A percentile compares a stretch with the other conserved stretches of the same genome.
These are phyloP conservation scores for Apophysomyces ossiformis DNA, from an alignment of 371 early-diverging fungal species.

Conservation along the genomic window DNA sequence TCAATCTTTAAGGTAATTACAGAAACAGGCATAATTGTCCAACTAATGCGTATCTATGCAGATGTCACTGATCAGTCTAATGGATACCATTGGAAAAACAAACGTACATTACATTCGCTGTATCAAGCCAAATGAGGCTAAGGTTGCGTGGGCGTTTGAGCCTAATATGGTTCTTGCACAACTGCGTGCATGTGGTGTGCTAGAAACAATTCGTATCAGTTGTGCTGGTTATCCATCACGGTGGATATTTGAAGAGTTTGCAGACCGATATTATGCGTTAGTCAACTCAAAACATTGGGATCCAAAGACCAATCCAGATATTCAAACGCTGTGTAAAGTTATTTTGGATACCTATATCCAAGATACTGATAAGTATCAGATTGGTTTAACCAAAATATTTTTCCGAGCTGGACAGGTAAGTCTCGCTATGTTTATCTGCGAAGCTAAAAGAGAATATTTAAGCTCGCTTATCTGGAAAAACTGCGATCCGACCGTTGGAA, in stretches of 20 bases:
- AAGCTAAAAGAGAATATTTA: background rate
- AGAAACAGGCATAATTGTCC: background rate
- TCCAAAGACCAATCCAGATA: slow-evolving; percentile 51
- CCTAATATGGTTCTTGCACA: slow-evolving; percentile 94
- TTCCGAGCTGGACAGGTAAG: slow-evolving; percentile 94
- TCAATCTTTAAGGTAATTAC: slow-evolving; percentile 72
- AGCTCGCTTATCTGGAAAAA: slow-evolving; percentile 91
- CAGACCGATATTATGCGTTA: slow-evolving; percentile 87
- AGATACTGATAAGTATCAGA: slow-evolving; percentile 88
- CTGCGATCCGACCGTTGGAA: slow-evolving; percentile 82
- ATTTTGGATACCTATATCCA: slow-evolving; percentile 76
- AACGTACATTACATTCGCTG: slow-evolving; percentile 98
- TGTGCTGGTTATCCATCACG: slow-evolving; percentile 98
- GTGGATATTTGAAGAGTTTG: slow-evolving; percentile 92
- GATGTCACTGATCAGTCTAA: slow-evolving; percentile 85
- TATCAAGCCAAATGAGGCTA: slow-evolving; percentile 97
- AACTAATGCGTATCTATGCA: slow-evolving; percentile 8
- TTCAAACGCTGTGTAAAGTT: slow-evolving; percentile 58
- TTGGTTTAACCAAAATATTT: slow-evolving; percentile 98
- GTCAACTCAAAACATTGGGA: slow-evolving; percentile 77
- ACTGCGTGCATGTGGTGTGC: slow-evolving; percentile 98
- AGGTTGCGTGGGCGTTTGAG: slow-evolving; percentile 89
- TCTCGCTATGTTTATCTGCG: slow-evolving; percentile 18
- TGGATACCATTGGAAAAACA: slow-evolving; percentile 93
- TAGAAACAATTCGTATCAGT: slow-evolving; percentile 99